Base-by-base conservation (phyloP, 768 basidiomycete genomes). In the Hygrocybe punicea region DNA sequence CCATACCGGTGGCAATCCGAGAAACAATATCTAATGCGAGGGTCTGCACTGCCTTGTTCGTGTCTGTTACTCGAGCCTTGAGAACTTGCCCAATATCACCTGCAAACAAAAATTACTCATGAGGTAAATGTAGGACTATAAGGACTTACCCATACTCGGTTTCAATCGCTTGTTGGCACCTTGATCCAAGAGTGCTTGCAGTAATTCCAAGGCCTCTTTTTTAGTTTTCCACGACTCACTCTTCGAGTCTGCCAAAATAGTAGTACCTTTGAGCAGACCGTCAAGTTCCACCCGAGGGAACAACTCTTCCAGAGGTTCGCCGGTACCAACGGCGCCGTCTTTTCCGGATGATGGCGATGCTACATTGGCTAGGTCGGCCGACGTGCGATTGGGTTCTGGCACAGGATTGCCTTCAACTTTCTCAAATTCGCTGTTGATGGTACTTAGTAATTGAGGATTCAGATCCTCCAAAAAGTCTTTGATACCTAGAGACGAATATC, bases 201-300 rank as follows among this genome's bases (percentile, higher is more conserved):
- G 70, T 0, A 78, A 76, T 70, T 98, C 97, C 57, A 98, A 77
- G 3, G 91, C 94, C 65, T 98, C 96, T 69, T 99, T 99, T 73
- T 95, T 88, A 1, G 84, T 85, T 75, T 98, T 98, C 96, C 96
- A 99, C 0, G 93, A 87, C 61, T 96, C 95, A 63, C 86, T 96
- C 74, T 92, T 94, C 9, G 87, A 79, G 63, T 93, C 92, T 2
- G 85, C 78, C 14, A 97, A 72, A 47, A 95, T 87, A 4, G 86
- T 84, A 1, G 92, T 92, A 21, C 88, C 88, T 60, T 87, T 88
- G 53, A 98, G 76, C 23, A 99, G 71, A 53, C 82, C 78, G 62
- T 98, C 95, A 39, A 98, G 77, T 65, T 99, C 97, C 39, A 98
- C 90, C 25, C 97, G 85, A 24, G 97, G 97, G 69, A 97, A 96